Conservation (phyloP, 345 rosid species). For the Mangifera indica region DNA sequence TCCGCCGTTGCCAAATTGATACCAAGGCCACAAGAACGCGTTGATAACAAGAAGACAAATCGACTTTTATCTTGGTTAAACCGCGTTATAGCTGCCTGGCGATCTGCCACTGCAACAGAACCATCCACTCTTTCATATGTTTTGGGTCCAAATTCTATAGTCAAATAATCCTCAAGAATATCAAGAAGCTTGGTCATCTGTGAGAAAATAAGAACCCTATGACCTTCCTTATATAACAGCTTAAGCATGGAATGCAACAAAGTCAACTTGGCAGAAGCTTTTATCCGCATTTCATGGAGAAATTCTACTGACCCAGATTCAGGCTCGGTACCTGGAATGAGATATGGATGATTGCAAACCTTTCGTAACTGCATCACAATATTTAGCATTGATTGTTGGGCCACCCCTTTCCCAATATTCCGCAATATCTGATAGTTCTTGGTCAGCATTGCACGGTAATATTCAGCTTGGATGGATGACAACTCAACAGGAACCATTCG, state of each 20-base stretch:
- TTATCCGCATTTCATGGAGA: conserved; percentile 99
- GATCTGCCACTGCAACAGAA: conserved; percentile 93
- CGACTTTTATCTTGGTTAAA: conserved; percentile 95
- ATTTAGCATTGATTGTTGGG: conserved; percentile 97
- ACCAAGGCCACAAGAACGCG: conserved; percentile 99
- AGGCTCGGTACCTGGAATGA: conserved; percentile 98
- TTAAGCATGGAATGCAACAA: conserved; percentile 96
- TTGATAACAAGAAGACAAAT: conserved; percentile 94
- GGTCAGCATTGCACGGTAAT: conserved; percentile 98
- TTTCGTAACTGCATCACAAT: conserved; percentile 99
- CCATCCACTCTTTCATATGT: conserved; percentile 99
- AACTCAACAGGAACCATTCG: conserved; percentile 97
- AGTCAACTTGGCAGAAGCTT: conserved; percentile 96
- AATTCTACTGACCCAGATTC: conserved; percentile 94
- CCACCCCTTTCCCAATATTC: conserved; percentile 97
- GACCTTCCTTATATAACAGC: conserved; percentile 81
- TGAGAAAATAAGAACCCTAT: conserved; percentile 94
- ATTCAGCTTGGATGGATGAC: conserved; percentile 98
- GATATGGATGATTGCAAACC: conserved; percentile 99
- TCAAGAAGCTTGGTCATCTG: conserved; percentile 99
- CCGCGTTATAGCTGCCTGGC: conserved; percentile 93
- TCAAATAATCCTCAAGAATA: conserved; percentile 95
- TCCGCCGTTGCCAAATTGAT: conserved; percentile 98
- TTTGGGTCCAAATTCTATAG: conserved; percentile 93
- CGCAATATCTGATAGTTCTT: conserved; percentile 93